Evolutionary conservation across 352 stramenopile species (phyloP).

Genomic region (Phytophthora citricola): DNA sequence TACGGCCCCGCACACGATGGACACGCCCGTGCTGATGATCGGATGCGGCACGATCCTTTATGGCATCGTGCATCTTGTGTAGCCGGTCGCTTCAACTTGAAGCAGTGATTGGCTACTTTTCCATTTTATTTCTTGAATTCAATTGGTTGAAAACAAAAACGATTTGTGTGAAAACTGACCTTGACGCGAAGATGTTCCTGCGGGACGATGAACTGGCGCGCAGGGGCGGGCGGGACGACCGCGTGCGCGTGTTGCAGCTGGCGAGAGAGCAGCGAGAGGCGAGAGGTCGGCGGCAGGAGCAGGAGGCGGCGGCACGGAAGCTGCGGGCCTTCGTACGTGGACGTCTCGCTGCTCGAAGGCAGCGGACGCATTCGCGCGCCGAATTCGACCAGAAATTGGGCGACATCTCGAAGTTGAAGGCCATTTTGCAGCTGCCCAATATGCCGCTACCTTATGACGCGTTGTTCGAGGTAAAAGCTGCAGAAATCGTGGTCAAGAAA

Average conservation of each 20-base stretch:
- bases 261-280: conserved; percentile 55
- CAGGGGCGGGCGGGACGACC: conserved; percentile 36
- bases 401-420: conserved; percentile 63
- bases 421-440: conserved; percentile 53
- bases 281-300: conserved; percentile 47
- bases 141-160: conserved; percentile 26
- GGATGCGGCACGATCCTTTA: conserved; percentile 78
- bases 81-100: conserved; percentile 18
- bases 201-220: conserved; percentile 56
- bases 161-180: background rate
- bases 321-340: conserved; percentile 60
- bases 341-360: conserved; percentile 29
- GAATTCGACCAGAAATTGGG: conserved; percentile 66
- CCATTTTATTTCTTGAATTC: conserved; percentile 6
- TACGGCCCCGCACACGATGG: conserved; percentile 85
- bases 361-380: conserved; percentile 18
- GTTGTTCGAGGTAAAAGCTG: conserved; percentile 48
- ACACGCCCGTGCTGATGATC: conserved; percentile 87
- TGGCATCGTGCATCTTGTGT: conserved; percentile 52
- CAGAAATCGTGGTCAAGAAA: conserved; percentile 1
- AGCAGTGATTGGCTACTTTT: background rate
- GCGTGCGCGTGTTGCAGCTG: conserved; percentile 59
- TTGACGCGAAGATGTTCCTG: conserved; percentile 49
- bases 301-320: conserved; percentile 35
- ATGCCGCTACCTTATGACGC: conserved; percentile 59